Conservation (phyloP, 176 grass and related monocot genomes). For the Hyparrhenia diplandra region DNA sequence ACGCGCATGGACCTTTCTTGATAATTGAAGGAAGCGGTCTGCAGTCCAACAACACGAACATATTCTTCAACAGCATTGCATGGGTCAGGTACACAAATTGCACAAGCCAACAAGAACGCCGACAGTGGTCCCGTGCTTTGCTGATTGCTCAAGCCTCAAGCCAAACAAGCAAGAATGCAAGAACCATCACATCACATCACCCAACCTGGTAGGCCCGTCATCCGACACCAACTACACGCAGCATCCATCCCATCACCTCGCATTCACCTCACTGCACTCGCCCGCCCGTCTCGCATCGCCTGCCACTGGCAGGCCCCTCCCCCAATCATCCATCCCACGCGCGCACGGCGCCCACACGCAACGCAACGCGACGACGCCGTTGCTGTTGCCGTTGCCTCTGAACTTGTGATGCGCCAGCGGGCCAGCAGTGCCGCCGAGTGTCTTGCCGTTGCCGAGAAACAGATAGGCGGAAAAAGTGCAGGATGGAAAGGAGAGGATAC, state of each 20-base stretch:
- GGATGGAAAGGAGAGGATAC: constrained; percentile 1
- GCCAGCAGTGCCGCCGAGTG: not conserved
- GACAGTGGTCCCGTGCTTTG: constrained; percentile 9
- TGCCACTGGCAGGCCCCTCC: not conserved
- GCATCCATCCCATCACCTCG: constrained; percentile 29
- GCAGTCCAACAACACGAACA: not conserved
- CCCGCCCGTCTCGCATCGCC: not conserved
- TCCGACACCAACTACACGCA: constrained; percentile 12
- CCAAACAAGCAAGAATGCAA: not conserved
- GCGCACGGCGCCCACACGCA: constrained; percentile 17
- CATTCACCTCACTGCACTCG: not conserved
- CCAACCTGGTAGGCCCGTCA: not conserved
- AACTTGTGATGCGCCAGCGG: not conserved
- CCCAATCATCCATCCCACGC: not conserved
- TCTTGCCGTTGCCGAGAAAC: not conserved
- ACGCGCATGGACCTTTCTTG: not conserved
- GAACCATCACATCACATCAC: not conserved
- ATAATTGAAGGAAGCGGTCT: not conserved
- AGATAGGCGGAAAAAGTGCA: not conserved
- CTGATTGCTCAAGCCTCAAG: not conserved
- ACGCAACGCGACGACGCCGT: not conserved
- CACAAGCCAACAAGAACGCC: not conserved
- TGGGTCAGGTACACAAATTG: constrained; percentile 4
- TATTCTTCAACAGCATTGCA: not conserved
- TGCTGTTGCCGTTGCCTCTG: not conserved